Evolutionary conservation across 352 stramenopile species (phyloP), one percentile per base, ranked within the genome.

Genomic region (Phytopythium mirpurense): DNA sequence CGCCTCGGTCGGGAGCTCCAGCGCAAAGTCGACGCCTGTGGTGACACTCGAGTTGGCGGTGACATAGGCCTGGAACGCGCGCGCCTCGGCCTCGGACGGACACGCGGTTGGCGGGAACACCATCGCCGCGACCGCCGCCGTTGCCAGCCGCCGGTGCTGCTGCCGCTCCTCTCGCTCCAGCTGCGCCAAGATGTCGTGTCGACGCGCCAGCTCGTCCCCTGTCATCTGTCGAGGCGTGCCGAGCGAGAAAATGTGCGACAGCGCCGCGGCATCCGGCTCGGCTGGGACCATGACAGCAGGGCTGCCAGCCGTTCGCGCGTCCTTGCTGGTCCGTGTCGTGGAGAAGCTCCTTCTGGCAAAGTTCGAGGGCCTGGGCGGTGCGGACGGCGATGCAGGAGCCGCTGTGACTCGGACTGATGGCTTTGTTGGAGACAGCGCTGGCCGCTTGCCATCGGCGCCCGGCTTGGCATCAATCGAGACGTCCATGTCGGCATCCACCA

Each of bases 171-270:
- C 63, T 4, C 68, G 63, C 36, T 82, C 72, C 23, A 86, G 42
- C 10, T 82, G 57, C 6, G 70, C 56, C 19, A 86, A 27, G 31
- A 88, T 60, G 37, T 88, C 78, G 21, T 74, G 78, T 16, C 78
- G 58, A 26, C 74, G 46, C 18, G 74, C 66, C 21, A 83, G 51
- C 36, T 88, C 78, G 0, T 73, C 57, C 2, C 45, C 49, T 24
- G 59, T 70, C 37, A 88, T 56, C 35, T 85, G 74, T 6, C 74
- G 68, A 11, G 78, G 78, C 12, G 74, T 88, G 1, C 74, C 72
- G 10, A 86, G 68, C 3, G 68, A 67, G 44, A 88, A 86, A 18
- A 86, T 84, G 44, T 86, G 83, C 12, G 70, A 65, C 7, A 86
- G 56, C 24, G 71, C 46, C 0, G 71, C 70, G 0, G 63, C 40